These are phyloP conservation scores for Beauveria australis DNA, from an alignment of 2,329 filamentous ascomycete genomes.

Conservation along the genomic window DNA sequence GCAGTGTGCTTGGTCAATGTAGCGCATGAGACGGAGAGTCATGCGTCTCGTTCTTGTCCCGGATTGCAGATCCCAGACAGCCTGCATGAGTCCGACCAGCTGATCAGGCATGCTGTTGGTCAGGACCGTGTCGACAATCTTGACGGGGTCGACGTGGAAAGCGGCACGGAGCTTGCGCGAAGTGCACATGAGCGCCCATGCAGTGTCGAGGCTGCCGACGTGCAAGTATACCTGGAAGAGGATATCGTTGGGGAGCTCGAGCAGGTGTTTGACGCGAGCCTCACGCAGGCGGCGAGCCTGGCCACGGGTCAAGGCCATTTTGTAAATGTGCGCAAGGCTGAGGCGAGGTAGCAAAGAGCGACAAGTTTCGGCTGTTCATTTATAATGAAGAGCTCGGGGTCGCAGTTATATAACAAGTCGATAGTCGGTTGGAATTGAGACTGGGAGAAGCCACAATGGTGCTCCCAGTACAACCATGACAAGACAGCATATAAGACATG, in stretches of 20 bases:
- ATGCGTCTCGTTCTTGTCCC: not conserved
- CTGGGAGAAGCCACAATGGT: too few relatives aligned
- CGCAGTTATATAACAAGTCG: too few relatives aligned
- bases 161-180: not conserved
- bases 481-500: too few relatives aligned
- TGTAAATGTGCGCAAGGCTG: too few relatives aligned
- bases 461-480: too few relatives aligned
- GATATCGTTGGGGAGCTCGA: not conserved
- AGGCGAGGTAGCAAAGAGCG: too few relatives aligned
- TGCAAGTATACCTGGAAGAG: not conserved
- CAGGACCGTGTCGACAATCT: not conserved
- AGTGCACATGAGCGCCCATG: not conserved
- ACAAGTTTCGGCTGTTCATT: too few relatives aligned
- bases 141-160: not conserved
- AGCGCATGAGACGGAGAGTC: not conserved
- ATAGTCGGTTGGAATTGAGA: too few relatives aligned
- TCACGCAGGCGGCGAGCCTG: too few relatives aligned
- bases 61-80: not conserved
- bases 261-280: not conserved
- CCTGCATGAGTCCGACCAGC: not conserved
- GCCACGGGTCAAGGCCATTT: too few relatives aligned
- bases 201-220: not conserved
- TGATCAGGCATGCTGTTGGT: not conserved
- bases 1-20: not conserved
- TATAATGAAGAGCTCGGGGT: too few relatives aligned